phyloP scores from a whole-genome alignment of 345 rosid genomes.

The Syzygium grande region DNA sequence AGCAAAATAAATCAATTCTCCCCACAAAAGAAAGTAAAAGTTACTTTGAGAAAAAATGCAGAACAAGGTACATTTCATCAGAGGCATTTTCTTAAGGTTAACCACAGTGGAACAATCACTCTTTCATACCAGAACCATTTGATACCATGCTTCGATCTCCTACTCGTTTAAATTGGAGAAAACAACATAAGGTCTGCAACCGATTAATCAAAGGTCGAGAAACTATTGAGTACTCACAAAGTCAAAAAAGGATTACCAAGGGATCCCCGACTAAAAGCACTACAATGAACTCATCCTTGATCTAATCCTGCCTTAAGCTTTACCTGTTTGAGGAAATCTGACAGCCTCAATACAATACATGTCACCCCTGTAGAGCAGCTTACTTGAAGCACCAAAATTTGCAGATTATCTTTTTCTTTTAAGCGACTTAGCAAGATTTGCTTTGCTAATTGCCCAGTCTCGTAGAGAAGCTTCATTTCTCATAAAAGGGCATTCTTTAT shows the following conservation, averaged over 20 bases:
- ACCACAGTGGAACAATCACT: neutral
- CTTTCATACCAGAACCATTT: neutral
- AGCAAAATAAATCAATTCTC: neutral
- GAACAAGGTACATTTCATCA: neutral
- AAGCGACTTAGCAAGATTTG: constrained; percentile 38
- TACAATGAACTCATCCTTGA: neutral
- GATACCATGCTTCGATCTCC: neutral
- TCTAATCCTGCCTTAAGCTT: neutral
- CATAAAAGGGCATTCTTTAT: constrained; percentile 62
- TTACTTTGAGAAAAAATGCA: neutral
- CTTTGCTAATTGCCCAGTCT: constrained; percentile 67
- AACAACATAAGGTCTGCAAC: neutral
- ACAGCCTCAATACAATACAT: neutral
- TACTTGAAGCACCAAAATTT: neutral
- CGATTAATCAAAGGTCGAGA: neutral
- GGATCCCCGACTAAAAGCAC: neutral
- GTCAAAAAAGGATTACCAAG: neutral
- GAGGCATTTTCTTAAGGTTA: neutral
- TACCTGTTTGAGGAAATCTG: neutral
- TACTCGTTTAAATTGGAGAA: neutral
- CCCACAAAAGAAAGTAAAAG: neutral
- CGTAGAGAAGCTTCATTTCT: constrained; percentile 64
- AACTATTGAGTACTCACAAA: neutral
- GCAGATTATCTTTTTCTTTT: constrained; percentile 27
- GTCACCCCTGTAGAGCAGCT: neutral